phyloP scores from a whole-genome alignment of 345 rosid species.

The Clausena lansium region DNA sequence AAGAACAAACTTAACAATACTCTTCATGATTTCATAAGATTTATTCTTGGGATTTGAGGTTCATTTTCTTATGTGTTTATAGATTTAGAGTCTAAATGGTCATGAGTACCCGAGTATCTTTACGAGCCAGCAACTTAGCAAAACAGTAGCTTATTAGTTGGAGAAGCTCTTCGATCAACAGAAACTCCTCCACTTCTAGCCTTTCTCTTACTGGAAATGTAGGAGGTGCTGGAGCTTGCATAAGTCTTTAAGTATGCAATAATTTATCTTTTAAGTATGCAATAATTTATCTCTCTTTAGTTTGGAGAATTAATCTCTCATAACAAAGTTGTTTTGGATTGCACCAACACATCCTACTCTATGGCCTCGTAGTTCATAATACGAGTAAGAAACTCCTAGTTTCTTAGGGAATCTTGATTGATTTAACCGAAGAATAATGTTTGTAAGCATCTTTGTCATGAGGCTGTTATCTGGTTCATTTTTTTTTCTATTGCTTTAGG shows the following conservation, averaged over 20 bases:
- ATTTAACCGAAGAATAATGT: neutral
- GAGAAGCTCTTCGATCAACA: neutral
- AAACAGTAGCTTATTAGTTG: neutral
- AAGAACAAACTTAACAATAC: neutral
- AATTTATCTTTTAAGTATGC: neutral
- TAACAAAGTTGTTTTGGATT: neutral
- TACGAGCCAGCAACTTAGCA: neutral
- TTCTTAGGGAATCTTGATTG: neutral
- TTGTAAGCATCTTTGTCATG: neutral
- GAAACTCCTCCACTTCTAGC: neutral
- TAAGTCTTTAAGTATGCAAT: too few relatives aligned
- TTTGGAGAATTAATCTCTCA: neutral
- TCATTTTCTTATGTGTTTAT: neutral
- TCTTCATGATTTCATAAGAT: neutral
- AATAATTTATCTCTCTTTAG: neutral
- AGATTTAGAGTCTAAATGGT: neutral
- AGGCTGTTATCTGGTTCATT: neutral
- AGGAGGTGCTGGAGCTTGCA: too few relatives aligned
- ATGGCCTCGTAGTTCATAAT: neutral
- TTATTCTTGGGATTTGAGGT: neutral
- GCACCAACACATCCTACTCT: neutral
- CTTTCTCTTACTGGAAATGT: neutral
- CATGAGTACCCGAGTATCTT: neutral
- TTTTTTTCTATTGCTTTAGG: neutral
- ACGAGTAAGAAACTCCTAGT: neutral